These are phyloP conservation scores for Leccinum fuscescens DNA, from an alignment of 1,284 basidiomycete genomes.

Conservation along the genomic window DNA sequence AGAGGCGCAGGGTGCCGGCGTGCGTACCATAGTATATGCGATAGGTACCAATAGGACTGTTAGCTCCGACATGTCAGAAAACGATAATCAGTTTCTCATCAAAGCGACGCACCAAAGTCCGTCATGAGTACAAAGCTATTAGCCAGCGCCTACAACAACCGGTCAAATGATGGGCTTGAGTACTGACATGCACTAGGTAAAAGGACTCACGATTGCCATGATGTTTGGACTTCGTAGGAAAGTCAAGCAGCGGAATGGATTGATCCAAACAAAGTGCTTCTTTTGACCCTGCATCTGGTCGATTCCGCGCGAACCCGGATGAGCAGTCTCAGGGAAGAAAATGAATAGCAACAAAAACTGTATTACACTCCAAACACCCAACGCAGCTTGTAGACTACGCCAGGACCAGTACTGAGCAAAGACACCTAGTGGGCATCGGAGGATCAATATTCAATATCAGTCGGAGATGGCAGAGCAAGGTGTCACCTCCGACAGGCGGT, in stretches of 20 bases:
- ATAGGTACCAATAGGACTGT: constrained; percentile 39
- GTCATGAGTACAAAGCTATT: constrained; percentile 41
- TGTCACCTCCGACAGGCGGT: constrained; percentile 43
- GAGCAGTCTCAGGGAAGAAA: constrained; percentile 71
- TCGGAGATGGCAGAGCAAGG: not conserved
- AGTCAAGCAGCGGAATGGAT: constrained; percentile 54
- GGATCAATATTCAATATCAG: constrained; percentile 12
- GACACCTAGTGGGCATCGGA: constrained; percentile 31
- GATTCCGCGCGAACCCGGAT: constrained; percentile 47
- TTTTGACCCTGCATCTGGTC: constrained; percentile 37
- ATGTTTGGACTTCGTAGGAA: constrained; percentile 62
- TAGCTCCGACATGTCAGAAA: not conserved
- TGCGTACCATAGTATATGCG: constrained; percentile 33
- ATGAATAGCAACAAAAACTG: constrained; percentile 46
- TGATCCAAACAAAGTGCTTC: constrained; percentile 51
- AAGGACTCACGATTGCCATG: constrained; percentile 46
- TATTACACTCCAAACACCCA: constrained; percentile 46
- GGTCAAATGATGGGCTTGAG: not conserved
- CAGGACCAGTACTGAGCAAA: constrained; percentile 62
- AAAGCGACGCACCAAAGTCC: constrained; percentile 42
- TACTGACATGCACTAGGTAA: not conserved
- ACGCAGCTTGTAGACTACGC: constrained; percentile 60
- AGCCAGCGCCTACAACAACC: constrained; percentile 39
- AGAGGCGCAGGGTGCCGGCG: constrained; percentile 1
- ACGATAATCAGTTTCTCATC: not conserved